Evolutionary conservation across 495 filamentous ascomycete species (phyloP), one percentile per base, ranked within the genome.

Genomic region (Collariella sp.): DNA sequence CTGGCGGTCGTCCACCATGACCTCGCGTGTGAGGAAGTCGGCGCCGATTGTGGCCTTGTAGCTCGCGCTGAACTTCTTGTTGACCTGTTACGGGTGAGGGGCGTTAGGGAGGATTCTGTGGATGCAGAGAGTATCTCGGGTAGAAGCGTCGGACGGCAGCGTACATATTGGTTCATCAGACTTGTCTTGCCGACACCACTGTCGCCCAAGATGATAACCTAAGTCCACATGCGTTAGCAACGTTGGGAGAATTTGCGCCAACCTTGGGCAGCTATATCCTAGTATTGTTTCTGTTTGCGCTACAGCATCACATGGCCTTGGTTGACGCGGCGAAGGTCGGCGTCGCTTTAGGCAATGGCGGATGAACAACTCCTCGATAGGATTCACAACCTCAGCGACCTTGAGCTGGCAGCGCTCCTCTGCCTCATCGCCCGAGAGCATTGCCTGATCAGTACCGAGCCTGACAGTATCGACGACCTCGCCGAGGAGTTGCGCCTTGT

Each of bases 101-200:
- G 49, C 56, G 50, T 62, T 61, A 43, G 34, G 9, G 5, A 15
- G 15, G 18, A 54, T 41, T 31, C 18, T n/a, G 43, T 35, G 33
- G 23, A 5, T 36, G 23, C 39, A 39, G 29, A 10, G 34, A 16
- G 15, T 19, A 35, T 12, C 20, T 42, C n/a, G 20, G 31, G 36
- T 38, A 38, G 23, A 39, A 55, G 77, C 87, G 65, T 46, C 43
- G 35, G 5, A 12, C 49, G 46, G 50, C 13, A 51, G 31, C 57
- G 33, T 82, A 97, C 93, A 85, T 97, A 99, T 97, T 99, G 93
- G 75, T 97, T 99, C 93, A 99, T 97, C 79, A 99, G 83, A 72
- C 89, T 95, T 48, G 94, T 99, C 79, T 99, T 99, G 58, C 93
- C 93, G 42, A 99, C 93, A 67, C 93, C 93, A 71, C 90, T 96